Evolutionary conservation across 116 monocot genomes (phyloP).

Genomic region (Posidonia oceanica): DNA sequence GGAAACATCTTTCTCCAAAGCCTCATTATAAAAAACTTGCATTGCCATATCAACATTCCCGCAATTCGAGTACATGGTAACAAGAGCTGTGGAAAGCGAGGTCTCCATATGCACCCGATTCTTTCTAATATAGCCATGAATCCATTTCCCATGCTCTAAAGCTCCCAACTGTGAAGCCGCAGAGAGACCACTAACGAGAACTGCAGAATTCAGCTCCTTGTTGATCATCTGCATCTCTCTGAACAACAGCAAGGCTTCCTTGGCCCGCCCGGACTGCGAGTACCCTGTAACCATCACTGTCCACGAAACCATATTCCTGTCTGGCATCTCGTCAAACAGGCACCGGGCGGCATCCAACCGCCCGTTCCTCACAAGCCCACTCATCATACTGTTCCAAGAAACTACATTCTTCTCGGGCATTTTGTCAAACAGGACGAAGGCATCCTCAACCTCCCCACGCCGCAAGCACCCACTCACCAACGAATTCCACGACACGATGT

Average conservation of each 20-base stretch:
- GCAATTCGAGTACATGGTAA: constrained; percentile 43
- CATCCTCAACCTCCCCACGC: constrained; percentile 7
- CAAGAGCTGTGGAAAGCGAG: constrained; percentile 11
- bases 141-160: constrained; percentile 17
- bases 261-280: constrained; percentile 28
- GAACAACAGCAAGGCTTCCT: constrained; percentile 27
- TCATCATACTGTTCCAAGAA: constrained; percentile 56
- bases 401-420: constrained; percentile 37
- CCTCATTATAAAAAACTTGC: constrained; percentile 20
- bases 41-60: constrained; percentile 29
- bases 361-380: constrained; percentile 31
- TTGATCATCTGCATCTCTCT: constrained; percentile 7
- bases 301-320: constrained; percentile 53
- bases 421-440: constrained; percentile 20
- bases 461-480: constrained; percentile 7
- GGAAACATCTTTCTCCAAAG: constrained; percentile 9
- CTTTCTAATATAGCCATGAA: constrained; percentile 12
- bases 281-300: constrained; percentile 55
- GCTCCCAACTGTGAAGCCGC: constrained; percentile 11
- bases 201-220: constrained; percentile 7
- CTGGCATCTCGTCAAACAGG: constrained; percentile 45
- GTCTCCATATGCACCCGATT: constrained; percentile 4
- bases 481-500: constrained; percentile 20
- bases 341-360: constrained; percentile 31
- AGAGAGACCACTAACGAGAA: constrained; percentile 11